phyloP scores from a whole-genome alignment of 169 alveolate genomes.

The Pseudocohnilembus persalinus region DNA sequence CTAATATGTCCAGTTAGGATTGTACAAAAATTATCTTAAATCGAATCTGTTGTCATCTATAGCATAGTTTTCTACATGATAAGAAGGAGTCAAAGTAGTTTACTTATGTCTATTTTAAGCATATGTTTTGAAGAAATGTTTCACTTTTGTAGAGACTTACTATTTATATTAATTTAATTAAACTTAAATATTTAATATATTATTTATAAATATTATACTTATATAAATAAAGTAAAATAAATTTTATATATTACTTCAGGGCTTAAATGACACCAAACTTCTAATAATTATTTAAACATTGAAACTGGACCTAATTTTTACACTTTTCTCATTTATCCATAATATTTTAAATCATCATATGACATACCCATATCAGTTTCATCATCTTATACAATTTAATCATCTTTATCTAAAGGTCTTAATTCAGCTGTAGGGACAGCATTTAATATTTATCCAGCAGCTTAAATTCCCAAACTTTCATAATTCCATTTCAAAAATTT shows the following conservation, averaged over 20 bases:
- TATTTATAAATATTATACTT: too few species aligned
- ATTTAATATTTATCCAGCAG: constrained; percentile 42
- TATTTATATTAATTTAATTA: too few species aligned
- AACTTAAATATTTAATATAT: too few species aligned
- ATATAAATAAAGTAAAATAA: not conserved
- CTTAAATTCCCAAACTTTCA: constrained; percentile 30
- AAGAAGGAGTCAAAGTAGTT: constrained; percentile 85
- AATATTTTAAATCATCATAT: constrained; percentile 72
- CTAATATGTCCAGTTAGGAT: constrained; percentile 65
- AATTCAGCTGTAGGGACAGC: constrained; percentile 88
- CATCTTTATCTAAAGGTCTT: constrained; percentile 65
- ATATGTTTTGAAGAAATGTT: constrained; percentile 78
- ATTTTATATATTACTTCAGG: constrained; percentile 24
- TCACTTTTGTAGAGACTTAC: constrained; percentile 73
- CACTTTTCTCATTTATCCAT: constrained; percentile 74
- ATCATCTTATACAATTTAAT: constrained; percentile 58
- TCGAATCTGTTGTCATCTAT: constrained; percentile 89
- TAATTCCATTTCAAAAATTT: constrained; percentile 35
- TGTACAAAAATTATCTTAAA: constrained; percentile 63
- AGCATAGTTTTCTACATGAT: constrained; percentile 82
- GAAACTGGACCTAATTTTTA: constrained; percentile 79
- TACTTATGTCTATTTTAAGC: constrained; percentile 86
- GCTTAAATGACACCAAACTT: constrained; percentile 56
- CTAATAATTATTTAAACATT: constrained; percentile 59
- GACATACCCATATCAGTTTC: constrained; percentile 90